phyloP scores from a whole-genome alignment of 208 protist genomes.

The Vickermania spadyakhi region DNA sequence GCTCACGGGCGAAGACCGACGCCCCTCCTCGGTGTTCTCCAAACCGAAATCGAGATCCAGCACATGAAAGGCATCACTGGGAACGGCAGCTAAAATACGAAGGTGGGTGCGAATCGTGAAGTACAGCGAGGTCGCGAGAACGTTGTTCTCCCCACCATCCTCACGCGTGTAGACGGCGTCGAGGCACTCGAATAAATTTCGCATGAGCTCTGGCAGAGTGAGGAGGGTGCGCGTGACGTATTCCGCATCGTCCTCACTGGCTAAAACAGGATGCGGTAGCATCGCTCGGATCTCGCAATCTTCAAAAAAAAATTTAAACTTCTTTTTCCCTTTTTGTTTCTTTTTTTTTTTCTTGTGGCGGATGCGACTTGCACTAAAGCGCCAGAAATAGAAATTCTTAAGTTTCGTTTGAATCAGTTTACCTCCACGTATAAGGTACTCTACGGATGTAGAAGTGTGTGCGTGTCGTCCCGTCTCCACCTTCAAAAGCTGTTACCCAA shows the following conservation, averaged over 20 bases:
- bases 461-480: no score
- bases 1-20: not conserved
- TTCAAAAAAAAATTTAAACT: no score
- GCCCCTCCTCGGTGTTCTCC: not conserved
- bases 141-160: constrained; percentile 26
- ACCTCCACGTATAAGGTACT: no score
- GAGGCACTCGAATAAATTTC: constrained; percentile 58
- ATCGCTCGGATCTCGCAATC: no score
- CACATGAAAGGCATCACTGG: constrained; percentile 24
- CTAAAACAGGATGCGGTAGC: constrained; percentile 79
- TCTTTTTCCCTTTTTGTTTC: not conserved
- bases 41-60: constrained; percentile 8
- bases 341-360: constrained; percentile 1
- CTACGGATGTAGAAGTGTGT: no score
- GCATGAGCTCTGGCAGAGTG: constrained; percentile 35
- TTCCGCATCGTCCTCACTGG: constrained; percentile 79
- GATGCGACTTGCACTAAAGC: no score
- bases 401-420: no score
- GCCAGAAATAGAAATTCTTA: no score
- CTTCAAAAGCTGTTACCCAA: no score
- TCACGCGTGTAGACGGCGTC: constrained; percentile 54
- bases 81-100: constrained; percentile 30
- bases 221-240: constrained; percentile 62
- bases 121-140: constrained; percentile 32
- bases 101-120: constrained; percentile 57